phyloP scores from a whole-genome alignment of 1,139 yeast genomes.

The Yamadazyma epiphylla region DNA sequence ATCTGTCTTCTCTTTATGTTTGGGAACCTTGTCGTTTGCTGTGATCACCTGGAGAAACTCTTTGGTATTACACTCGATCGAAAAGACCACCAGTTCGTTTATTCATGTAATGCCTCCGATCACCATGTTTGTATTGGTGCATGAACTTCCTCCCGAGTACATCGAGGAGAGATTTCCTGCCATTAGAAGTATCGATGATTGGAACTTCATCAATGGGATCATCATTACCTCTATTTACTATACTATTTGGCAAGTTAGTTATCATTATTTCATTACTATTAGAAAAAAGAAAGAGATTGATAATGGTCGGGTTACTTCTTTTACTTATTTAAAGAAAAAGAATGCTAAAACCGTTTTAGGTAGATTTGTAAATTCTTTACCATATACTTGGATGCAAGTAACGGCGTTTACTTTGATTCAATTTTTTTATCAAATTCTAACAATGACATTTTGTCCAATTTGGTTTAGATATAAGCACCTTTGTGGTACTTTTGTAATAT shows the following conservation, averaged over 20 bases:
- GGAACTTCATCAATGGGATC: constrained; percentile 73
- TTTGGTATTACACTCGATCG: constrained; percentile 84
- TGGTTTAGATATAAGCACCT: constrained; percentile 72
- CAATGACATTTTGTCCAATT: constrained; percentile 86
- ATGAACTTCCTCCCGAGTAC: constrained; percentile 61
- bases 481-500: constrained; percentile 64
- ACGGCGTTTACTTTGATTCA: constrained; percentile 83
- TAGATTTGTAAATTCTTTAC: constrained; percentile 74
- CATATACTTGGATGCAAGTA: constrained; percentile 79
- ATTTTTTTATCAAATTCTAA: constrained; percentile 78
- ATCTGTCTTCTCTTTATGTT: constrained; percentile 79
- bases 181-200: constrained; percentile 58
- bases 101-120: constrained; percentile 91
- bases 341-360: constrained; percentile 67
- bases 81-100: constrained; percentile 88
- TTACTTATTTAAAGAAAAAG: constrained; percentile 74
- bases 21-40: constrained; percentile 90
- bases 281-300: constrained; percentile 75
- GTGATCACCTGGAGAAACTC: constrained; percentile 96
- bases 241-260: constrained; percentile 85
- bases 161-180: constrained; percentile 71
- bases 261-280: constrained; percentile 89
- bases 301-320: constrained; percentile 84
- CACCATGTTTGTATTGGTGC: constrained; percentile 83
- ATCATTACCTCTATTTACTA: constrained; percentile 80